Conservation (phyloP, 345 rosid species). For the Gossypium arboreum region DNA sequence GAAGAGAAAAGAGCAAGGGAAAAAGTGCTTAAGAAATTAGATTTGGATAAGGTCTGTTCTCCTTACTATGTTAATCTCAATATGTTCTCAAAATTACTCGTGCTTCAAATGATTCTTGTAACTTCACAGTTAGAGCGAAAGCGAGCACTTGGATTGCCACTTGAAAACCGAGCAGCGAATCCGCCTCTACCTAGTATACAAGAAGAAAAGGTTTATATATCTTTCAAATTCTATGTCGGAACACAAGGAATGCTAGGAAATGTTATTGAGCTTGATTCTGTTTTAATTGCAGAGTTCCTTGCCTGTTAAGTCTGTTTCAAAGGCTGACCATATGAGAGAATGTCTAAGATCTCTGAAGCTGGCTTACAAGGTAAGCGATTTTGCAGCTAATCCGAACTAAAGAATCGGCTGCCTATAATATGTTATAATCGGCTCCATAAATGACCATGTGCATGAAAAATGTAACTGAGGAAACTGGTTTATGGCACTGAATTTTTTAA, state of each 20-base stretch:
- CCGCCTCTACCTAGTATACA: constrained; percentile 20
- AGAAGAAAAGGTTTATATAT: constrained; percentile 26
- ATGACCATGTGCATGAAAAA: not conserved
- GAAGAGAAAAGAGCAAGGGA: constrained; percentile 67
- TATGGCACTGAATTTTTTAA: not conserved
- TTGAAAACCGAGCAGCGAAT: constrained; percentile 20
- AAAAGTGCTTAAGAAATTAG: constrained; percentile 53
- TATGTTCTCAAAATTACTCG: not conserved
- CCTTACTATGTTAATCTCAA: not conserved
- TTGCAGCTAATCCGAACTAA: too few species aligned
- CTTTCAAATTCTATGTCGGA: not conserved
- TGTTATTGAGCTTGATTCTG: not conserved
- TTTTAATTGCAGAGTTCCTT: constrained; percentile 33
- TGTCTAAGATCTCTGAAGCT: constrained; percentile 65
- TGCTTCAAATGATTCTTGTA: not conserved
- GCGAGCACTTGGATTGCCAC: constrained; percentile 40
- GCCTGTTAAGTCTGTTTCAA: constrained; percentile 19
- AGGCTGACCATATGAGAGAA: constrained; percentile 56
- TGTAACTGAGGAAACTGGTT: not conserved
- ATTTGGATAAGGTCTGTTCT: constrained; percentile 65
- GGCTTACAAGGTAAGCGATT: constrained; percentile 44
- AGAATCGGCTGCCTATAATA: not conserved
- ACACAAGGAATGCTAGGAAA: constrained; percentile 7
- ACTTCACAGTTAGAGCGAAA: constrained; percentile 55
- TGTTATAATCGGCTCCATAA: not conserved